Conservation (phyloP, 1,284 basidiomycete genomes). For the Porodaedalea pini region DNA sequence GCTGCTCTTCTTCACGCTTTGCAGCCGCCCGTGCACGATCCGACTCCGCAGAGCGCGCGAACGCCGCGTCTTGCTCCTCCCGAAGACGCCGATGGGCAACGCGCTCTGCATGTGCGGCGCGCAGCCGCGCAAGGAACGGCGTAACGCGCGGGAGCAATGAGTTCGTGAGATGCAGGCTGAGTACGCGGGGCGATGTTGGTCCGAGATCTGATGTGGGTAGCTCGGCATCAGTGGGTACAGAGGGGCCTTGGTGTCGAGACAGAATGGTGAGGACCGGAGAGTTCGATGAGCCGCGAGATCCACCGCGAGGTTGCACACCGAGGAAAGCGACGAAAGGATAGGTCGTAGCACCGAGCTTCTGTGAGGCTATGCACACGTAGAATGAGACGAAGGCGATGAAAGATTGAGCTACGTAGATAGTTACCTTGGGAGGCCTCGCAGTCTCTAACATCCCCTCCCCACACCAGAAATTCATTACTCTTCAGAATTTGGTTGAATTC, state of each 20-base stretch:
- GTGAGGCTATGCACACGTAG: slow-evolving; percentile 52
- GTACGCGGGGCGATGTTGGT: slow-evolving; percentile 59
- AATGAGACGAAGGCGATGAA: slow-evolving; percentile 6
- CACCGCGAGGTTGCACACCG: slow-evolving; percentile 73
- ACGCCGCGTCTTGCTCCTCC: slow-evolving; percentile 81
- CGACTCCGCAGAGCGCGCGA: slow-evolving; percentile 58
- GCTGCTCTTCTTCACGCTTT: slow-evolving; percentile 44
- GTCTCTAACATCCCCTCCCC: slow-evolving; percentile 83
- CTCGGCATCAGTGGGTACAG: slow-evolving; percentile 34
- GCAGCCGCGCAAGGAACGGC: slow-evolving; percentile 68
- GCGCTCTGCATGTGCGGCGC: slow-evolving; percentile 41
- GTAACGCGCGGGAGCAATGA: slow-evolving; percentile 76
- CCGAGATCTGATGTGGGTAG: slow-evolving; percentile 27
- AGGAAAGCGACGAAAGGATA: slow-evolving; percentile 92
- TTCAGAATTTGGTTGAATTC: slow-evolving; percentile 64
- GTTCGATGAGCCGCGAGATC: slow-evolving; percentile 34
- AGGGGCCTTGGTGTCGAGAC: slow-evolving; percentile 76
- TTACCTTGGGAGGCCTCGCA: slow-evolving; percentile 85
- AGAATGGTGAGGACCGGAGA: slow-evolving; percentile 69
- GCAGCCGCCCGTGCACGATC: slow-evolving; percentile 68
- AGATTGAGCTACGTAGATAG: slow-evolving; percentile 27
- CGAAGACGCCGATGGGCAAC: slow-evolving; percentile 68
- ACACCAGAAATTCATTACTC: slow-evolving; percentile 71
- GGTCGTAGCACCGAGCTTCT: slow-evolving; percentile 85
- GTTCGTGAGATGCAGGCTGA: slow-evolving; percentile 63